Evolutionary conservation across 345 rosid genomes (phyloP), one percentile per base, ranked within the genome.

Genomic region (Arabis hirsuta): DNA sequence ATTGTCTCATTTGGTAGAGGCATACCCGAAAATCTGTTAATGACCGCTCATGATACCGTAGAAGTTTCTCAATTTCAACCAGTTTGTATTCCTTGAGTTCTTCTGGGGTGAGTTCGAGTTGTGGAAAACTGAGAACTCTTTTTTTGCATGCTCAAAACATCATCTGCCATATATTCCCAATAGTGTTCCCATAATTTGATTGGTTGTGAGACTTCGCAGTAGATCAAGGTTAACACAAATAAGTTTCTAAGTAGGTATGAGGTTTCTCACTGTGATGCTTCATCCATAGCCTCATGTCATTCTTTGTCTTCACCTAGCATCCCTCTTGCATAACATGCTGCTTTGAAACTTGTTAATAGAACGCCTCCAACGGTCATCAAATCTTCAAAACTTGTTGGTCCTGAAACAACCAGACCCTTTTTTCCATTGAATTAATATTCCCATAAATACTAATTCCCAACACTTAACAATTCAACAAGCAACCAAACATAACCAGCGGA

Each of bases 241-340:
- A 50, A 5, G 50, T 19, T 41, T 41, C 7, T 26, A 3, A 60
- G 7, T 26, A 20, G 34, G 20, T 8, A 22, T 3, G 50, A 4
- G 1, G 34, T 12, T 45, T 42, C 27, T 54, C 27, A 62, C 9
- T 45, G 39, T 8, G 39, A n/a, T 26, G 67, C 42, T 29, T 62
- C 53, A 7, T 45, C 41, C 10, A 62, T 62, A 4, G 54, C 53
- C 4, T 62, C 54, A 29, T 62, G 24, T 42, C 67, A 62, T 62
- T 62, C 67, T 26, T 62, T 62, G 41, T 62, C 54, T 19, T 2
- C 52, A 29, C 16, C 41, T 19, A 62, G 10, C 11, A 62, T 45
- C 0, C 67, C 67, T 10, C 54, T 62, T 11, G 67, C 42, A 9
- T 62, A 29, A 5, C 67, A 62, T 29, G 67, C 26, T 26, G 9